Conservation (phyloP, 1,284 basidiomycete genomes). For the Malassezia brasiliensis region DNA sequence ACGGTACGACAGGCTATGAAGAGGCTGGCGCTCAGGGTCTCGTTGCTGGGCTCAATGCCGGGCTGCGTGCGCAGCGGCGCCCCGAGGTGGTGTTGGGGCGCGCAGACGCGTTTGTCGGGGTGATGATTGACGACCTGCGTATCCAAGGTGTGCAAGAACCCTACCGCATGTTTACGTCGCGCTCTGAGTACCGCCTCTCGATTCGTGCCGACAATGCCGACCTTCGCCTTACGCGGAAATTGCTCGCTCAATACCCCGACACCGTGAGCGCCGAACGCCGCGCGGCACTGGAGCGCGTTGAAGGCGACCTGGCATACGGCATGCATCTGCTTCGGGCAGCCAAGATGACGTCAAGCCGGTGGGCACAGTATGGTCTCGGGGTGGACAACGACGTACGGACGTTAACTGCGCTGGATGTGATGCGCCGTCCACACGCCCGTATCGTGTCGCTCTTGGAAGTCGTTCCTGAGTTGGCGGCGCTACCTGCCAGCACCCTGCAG, state of each 20-base stretch:
- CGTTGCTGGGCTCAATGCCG: conserved; percentile 76
- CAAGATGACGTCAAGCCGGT: conserved; percentile 42
- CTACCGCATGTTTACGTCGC: conserved; percentile 84
- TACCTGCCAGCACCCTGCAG: conserved; percentile 55
- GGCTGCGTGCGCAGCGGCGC: conserved; percentile 57
- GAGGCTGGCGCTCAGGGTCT: conserved; percentile 79
- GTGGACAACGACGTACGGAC: conserved; percentile 41
- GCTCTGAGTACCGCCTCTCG: conserved; percentile 78
- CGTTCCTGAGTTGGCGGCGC: conserved; percentile 56
- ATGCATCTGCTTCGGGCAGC: conserved; percentile 53
- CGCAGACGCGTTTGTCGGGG: conserved; percentile 72
- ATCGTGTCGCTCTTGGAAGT: conserved; percentile 52
- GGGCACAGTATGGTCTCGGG: conserved; percentile 42
- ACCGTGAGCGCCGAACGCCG: conserved; percentile 58
- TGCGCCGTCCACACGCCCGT: conserved; percentile 59
- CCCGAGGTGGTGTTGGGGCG: conserved; percentile 62
- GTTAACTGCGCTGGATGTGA: conserved; percentile 62
- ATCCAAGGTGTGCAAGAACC: conserved; percentile 79
- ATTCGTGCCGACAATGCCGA: conserved; percentile 81
- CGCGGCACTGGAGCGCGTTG: conserved; percentile 51
- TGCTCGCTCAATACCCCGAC: conserved; percentile 54
- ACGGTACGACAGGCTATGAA: conserved; percentile 75
- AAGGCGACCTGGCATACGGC: conserved; percentile 54
- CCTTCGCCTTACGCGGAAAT: conserved; percentile 57
- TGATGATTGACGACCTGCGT: conserved; percentile 81